Base-by-base conservation (phyloP, 2,329 filamentous ascomycete genomes). In the Curvularia verruculosa region DNA sequence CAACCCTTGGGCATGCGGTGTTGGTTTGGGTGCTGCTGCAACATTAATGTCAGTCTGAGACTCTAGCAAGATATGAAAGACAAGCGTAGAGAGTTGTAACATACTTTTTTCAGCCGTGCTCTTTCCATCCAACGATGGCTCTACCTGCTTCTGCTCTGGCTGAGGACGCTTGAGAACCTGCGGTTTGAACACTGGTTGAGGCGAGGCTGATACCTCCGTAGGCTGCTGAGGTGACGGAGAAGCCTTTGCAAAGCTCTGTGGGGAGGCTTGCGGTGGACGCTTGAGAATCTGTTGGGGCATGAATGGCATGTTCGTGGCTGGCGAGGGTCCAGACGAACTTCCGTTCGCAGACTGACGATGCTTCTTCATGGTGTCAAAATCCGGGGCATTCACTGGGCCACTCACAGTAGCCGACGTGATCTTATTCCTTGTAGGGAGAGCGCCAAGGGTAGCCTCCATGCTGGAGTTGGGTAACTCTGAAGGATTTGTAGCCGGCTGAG, bases 321-420 rank as follows among this genome's bases (percentile, higher is more conserved):
- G 72, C 6, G 73, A 75, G 15, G 66, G 63, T 13, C 71, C 68
- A 18, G 71, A 68, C 34, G 69, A 71, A 51, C 62, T 61, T 8
- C 64, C 64, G 48, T 70, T 65, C 7, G 56, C 29, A 13, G 60
- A 52, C 21, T 70, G 70, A 23, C 64, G 63, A 37, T 71, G 66
- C 54, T 73, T 72, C 54, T 70, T 74, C 34, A 78, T 65, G 1
- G 75, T 77, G 2, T 76, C 72, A 44, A 79, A 78, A 39, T 78
- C 75, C 3, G 77, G 77, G 1, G 71, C 75, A 45, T 78, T 78
- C n/a, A 79, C 65, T 3, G 77, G 77, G n/a, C 76, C 76, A 24
- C 68, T 74, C 1, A 79, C 72, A 21, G 75, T 79, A 21, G 77
- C 77, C n/a, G 75, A 75, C 3, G 75, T 77, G 13, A 75, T 64